Evolutionary conservation across 2,329 filamentous ascomycete genomes (phyloP).

Genomic region (Aspergillus chevalieri): DNA sequence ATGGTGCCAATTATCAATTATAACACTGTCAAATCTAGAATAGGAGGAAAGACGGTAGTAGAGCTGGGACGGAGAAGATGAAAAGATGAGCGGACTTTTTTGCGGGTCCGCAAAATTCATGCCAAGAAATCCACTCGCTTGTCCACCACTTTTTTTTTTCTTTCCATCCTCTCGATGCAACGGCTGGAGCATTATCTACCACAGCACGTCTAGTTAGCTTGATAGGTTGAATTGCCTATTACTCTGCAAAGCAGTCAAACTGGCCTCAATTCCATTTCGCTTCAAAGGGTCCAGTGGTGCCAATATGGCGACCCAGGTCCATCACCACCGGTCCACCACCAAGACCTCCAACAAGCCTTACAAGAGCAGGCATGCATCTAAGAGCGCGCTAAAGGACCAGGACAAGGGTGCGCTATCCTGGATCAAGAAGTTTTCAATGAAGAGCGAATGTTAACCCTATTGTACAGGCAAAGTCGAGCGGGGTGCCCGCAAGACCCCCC

Average conservation of each 20-base stretch:
- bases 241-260: conserved; percentile 12
- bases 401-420: conserved; percentile 60
- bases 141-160: conserved; percentile 20
- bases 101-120: conserved; percentile 26
- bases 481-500: conserved; percentile 74
- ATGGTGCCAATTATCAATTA: conserved; percentile 14
- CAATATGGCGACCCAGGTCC: conserved; percentile 64
- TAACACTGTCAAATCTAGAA: conserved; percentile 4
- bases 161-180: conserved; percentile 1
- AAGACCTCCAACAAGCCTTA: conserved; percentile 84
- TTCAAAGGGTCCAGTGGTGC: conserved; percentile 65
- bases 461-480: conserved; percentile 70
- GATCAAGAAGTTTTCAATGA: too few species aligned
- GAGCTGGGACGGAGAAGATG: conserved; percentile 8
- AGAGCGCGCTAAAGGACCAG: conserved; percentile 75
- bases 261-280: conserved; percentile 66
- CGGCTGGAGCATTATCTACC: neutral
- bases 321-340: conserved; percentile 89
- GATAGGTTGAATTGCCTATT: neutral
- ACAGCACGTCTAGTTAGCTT: neutral
- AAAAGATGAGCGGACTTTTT: conserved; percentile 9
- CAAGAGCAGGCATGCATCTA: conserved; percentile 87
- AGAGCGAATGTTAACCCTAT: neutral
- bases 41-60: neutral
- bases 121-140: conserved; percentile 35